phyloP scores from a whole-genome alignment of 768 basidiomycete species.

The Clitopilus passeckerianus region DNA sequence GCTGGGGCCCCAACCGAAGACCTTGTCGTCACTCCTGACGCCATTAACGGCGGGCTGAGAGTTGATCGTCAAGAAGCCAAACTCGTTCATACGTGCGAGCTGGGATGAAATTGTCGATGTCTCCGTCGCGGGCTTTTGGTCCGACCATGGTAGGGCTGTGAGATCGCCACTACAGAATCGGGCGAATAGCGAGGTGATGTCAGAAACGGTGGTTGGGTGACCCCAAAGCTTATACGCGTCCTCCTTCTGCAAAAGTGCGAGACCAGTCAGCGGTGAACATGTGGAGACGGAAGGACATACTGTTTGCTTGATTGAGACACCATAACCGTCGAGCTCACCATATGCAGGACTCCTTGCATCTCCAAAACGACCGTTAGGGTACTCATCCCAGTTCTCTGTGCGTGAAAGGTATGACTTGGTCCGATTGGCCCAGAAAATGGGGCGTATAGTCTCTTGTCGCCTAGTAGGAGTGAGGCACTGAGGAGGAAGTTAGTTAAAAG shows the following conservation, averaged over 20 bases:
- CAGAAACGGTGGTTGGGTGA: slow-evolving; percentile 58
- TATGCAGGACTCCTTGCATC: slow-evolving; percentile 97
- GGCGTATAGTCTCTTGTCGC: slow-evolving; percentile 88
- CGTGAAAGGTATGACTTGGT: slow-evolving; percentile 92
- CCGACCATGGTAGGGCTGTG: slow-evolving; percentile 89
- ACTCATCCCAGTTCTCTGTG: slow-evolving; percentile 99
- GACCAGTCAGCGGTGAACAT: slow-evolving; percentile 5
- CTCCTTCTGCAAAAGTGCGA: slow-evolving; percentile 53
- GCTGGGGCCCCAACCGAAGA: slow-evolving; percentile 90
- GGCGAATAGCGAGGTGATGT: slow-evolving; percentile 72
- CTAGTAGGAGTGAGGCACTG: slow-evolving; percentile 91
- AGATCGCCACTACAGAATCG: slow-evolving; percentile 77
- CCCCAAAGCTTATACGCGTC: slow-evolving; percentile 90
- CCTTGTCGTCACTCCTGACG: slow-evolving; percentile 74
- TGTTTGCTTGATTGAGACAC: slow-evolving; percentile 86
- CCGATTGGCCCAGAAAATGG: slow-evolving; percentile 99
- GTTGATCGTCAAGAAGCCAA: slow-evolving; percentile 96
- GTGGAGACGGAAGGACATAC: slow-evolving; percentile 30
- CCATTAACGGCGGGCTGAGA: slow-evolving; percentile 96
- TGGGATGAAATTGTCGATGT: slow-evolving; percentile 75
- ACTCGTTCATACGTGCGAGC: slow-evolving; percentile 80
- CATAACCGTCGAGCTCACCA: slow-evolving; percentile 96
- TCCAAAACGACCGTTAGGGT: slow-evolving; percentile 98
- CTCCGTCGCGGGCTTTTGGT: slow-evolving; percentile 80
- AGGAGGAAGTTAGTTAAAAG: slow-evolving; percentile 9